Evolutionary conservation across 306 rosid species (phyloP), one percentile per base, ranked within the genome.

Genomic region (Datisca glomerata): DNA sequence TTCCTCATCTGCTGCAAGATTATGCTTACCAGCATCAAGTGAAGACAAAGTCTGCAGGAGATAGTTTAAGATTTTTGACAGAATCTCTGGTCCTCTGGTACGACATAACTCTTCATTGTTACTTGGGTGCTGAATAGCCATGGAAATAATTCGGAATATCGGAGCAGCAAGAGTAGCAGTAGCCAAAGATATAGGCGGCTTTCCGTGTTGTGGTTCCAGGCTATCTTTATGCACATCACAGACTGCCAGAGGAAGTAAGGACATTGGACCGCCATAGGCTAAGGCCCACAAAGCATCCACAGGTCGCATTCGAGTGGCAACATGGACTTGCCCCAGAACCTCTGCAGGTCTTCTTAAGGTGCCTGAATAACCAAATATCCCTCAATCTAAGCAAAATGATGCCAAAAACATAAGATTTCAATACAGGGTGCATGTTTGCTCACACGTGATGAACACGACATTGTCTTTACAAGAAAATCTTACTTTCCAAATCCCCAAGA

Each of bases 321-420:
- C 86, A 61, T 89, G 81, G 55, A 89, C 93, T 74, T 84, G 98
- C 61, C 98, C 98, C 46, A 89, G 98, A 48, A 84, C 86, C 79
- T 78, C 98, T 43, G 98, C 98, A 12, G 98, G 95, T 61, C 98
- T 83, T 51, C 95, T 83, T 44, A 70, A 76, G 53, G 53, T 35
- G 52, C 98, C 98, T 89, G 74, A 57, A 72, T 59, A 42, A 66
- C 37, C 21, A 65, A 41, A 39, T 7, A 66, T 46, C 58, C 24
- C 27, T 31, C 45, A 51, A 25, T 41, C 35, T n/a, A n/a, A n/a
- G n/a, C n/a, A n/a, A n/a, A n/a, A n/a, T n/a, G n/a, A n/a, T n/a
- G n/a, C n/a, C n/a, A n/a, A n/a, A n/a, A n/a, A n/a, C n/a, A n/a
- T n/a, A n/a, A n/a, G n/a, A n/a, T n/a, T n/a, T n/a, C n/a, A n/a